phyloP scores from a whole-genome alignment of 331 rosid species.

The Arachis monticola region DNA sequence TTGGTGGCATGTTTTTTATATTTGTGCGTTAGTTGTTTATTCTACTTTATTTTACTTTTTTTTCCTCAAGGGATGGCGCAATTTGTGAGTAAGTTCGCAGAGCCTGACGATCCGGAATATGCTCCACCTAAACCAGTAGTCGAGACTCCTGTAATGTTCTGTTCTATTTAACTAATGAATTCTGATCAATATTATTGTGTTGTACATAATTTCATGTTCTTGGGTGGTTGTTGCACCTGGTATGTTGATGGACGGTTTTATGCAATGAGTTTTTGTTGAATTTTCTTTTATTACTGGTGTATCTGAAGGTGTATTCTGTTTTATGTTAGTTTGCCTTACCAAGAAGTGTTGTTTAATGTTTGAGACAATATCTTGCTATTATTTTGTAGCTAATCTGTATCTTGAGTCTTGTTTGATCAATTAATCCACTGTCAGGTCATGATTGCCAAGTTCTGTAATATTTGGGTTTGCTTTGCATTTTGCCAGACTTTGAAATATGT shows the following conservation, averaged over 20 bases:
- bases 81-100: constrained; percentile 72
- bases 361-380: neutral
- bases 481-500: neutral
- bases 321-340: constrained; percentile 2
- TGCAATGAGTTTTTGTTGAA: neutral
- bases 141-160: constrained; percentile 77
- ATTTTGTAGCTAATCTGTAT: neutral
- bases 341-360: constrained; percentile 6
- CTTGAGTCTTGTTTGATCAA: neutral
- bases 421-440: neutral
- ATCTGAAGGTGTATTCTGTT: neutral
- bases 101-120: constrained; percentile 52
- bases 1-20: too few species aligned
- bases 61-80: constrained; percentile 78
- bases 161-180: constrained; percentile 27
- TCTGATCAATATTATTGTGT: neutral
- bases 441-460: neutral
- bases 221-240: constrained; percentile 18
- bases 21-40: too few species aligned
- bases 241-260: neutral
- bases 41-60: neutral
- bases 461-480: neutral
- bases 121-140: constrained; percentile 66
- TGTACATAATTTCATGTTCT: constrained; percentile 9
- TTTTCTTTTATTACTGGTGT: neutral